phyloP scores from a whole-genome alignment of 192 early-diverging fungal genomes.

The Backusella westeae region DNA sequence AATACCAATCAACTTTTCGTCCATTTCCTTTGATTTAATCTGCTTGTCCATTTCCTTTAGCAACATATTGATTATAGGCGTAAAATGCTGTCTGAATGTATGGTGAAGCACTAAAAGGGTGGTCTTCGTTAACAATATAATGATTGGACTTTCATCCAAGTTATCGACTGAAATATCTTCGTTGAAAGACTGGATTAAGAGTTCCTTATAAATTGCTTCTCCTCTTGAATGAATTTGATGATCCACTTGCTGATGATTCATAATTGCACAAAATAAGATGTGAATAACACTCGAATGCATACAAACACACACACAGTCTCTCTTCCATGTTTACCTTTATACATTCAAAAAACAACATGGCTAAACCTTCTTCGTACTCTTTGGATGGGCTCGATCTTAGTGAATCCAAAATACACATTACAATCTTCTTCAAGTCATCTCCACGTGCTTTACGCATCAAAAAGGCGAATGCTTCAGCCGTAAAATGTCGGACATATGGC shows the following conservation, averaged over 20 bases:
- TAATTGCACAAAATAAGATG: neutral
- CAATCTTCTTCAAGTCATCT: constrained; percentile 56
- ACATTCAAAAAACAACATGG: constrained; percentile 80
- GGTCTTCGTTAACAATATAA: constrained; percentile 41
- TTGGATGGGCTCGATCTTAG: constrained; percentile 41
- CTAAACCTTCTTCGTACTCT: constrained; percentile 70
- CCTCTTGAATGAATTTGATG: constrained; percentile 50
- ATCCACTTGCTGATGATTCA: constrained; percentile 38
- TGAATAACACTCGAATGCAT: neutral
- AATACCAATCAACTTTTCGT: constrained; percentile 40
- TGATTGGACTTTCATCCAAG: constrained; percentile 34
- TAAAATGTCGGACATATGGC: constrained; percentile 80
- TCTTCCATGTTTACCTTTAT: constrained; percentile 54
- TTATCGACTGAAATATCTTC: constrained; percentile 31
- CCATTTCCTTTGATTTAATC: constrained; percentile 30
- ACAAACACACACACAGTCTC: too few relatives aligned
- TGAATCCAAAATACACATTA: constrained; percentile 62
- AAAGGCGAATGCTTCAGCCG: constrained; percentile 90
- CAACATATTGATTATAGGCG: constrained; percentile 42
- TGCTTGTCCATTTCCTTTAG: constrained; percentile 27
- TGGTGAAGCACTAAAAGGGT: constrained; percentile 53
- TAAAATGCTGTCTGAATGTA: constrained; percentile 45
- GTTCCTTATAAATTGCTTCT: constrained; percentile 41
- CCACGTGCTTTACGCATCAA: constrained; percentile 77
- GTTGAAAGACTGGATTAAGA: constrained; percentile 35